Evolutionary conservation across 2,329 filamentous ascomycete genomes (phyloP), one percentile per base, ranked within the genome.

Genomic region (Diaporthe eres): DNA sequence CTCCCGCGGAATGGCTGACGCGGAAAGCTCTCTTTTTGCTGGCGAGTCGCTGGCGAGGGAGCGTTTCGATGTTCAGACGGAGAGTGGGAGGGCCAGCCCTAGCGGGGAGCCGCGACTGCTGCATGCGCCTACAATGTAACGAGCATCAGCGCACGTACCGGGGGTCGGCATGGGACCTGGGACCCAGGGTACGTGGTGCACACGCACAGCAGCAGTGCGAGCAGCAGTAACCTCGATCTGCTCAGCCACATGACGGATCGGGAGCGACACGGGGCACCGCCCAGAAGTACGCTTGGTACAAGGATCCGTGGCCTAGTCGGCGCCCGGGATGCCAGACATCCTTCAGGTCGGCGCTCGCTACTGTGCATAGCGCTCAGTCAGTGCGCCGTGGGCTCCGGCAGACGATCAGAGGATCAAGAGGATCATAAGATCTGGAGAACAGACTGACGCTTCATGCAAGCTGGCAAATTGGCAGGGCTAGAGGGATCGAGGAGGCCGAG

Each of bases 261-360:
- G 61, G 44, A 15, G 19, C 19, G 28, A 68, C 44, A 31, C 34
- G 22, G 31, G 44, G 44, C 44, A 68, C 28, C 61, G 44, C 63
- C 44, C 31, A 68, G 63, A 39, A 22, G 12, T 13, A 22, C 28
- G 3, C 22, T 68, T 19, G 34, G 15, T 12, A 28, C 65, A 53
- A 53, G 65, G 65, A 68, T 53, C 13, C n/a, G 39, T 25, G 31
- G 22, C n/a, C 47, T 39, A 22, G 65, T 37, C 47, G 47, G 44
- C 13, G 31, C 31, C 65, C 65, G 63, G 47, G 47, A 53, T 53
- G 63, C 22, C 63, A 51, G 31, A 53, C 65, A 68, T 28, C 34
- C 65, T 53, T 55, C 65, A 55, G 65, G 65, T 70, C 65, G 65
- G 65, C 34, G 65, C 65, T 42, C 65, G 55, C 65, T 42, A 55